Percentiles rank a stretch among this genome's conserved stretches.
phyloP scores from a whole-genome alignment of 2,329 filamentous ascomycete species.

The Diplodia corticola region DNA sequence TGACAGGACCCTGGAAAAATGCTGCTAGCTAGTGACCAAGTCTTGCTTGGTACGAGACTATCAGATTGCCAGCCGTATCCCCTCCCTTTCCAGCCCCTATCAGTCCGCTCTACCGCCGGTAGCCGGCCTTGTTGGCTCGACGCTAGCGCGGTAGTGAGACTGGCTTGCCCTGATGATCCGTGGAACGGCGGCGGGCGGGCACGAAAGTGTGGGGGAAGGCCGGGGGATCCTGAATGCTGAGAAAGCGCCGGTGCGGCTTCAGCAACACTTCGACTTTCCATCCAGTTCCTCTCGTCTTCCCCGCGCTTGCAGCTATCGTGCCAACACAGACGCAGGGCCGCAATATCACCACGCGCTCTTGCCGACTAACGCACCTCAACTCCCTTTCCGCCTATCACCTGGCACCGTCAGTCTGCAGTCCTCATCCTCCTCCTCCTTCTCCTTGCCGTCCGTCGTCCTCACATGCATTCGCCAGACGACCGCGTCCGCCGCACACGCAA shows the following conservation, averaged over 20 bases:
- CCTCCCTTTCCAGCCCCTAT: neutral
- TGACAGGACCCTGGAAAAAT: neutral
- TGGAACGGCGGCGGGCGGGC: neutral
- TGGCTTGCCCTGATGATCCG: neutral
- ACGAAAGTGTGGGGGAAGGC: neutral
- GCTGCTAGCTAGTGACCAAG: neutral
- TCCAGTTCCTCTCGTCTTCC: neutral
- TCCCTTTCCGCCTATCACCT: no score
- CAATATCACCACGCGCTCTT: no score
- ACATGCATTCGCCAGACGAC: neutral
- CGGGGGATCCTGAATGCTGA: neutral
- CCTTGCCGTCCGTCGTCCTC: no score
- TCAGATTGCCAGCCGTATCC: neutral
- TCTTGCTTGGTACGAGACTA: neutral
- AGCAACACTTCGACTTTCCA: neutral
- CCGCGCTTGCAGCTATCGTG: no score
- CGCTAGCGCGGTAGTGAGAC: neutral
- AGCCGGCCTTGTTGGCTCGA: neutral
- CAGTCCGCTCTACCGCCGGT: neutral
- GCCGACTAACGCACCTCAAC: no score
- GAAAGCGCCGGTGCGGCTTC: neutral
- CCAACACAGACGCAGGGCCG: no score
- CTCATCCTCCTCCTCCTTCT: neutral
- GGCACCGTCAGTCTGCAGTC: neutral
- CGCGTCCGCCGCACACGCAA: neutral